These are phyloP conservation scores for Stachybotrys chlorohalonatus DNA, from an alignment of 2,329 filamentous ascomycete genomes.

Conservation along the genomic window DNA sequence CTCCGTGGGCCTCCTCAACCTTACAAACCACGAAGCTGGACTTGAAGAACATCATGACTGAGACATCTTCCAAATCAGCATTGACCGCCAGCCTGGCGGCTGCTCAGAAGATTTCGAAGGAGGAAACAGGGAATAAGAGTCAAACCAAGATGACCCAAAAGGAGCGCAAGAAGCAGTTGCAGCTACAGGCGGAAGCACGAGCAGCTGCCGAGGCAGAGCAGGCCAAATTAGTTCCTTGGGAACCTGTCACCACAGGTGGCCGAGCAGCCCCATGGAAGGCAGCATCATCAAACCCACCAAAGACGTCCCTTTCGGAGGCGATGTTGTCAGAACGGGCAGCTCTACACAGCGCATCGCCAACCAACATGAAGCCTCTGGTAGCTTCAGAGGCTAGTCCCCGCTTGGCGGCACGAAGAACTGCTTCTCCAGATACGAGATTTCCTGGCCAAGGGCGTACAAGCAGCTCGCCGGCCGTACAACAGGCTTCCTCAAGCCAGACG, in stretches of 20 bases:
- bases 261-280: slow-evolving; percentile 59
- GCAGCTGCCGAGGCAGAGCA: slow-evolving; percentile 25
- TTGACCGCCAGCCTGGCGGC: slow-evolving; percentile 46
- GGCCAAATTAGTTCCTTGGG: slow-evolving; percentile 32
- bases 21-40: slow-evolving; percentile 57
- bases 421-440: slow-evolving; percentile 55
- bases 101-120: slow-evolving; percentile 34
- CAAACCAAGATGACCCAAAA: slow-evolving; percentile 74
- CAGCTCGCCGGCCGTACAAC: slow-evolving; percentile 19
- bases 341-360: slow-evolving; percentile 14
- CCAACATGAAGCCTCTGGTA: slow-evolving; percentile 31
- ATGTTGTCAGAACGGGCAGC: slow-evolving; percentile 22
- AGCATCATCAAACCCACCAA: slow-evolving; percentile 30
- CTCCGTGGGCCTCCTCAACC: slow-evolving; percentile 40
- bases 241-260: slow-evolving; percentile 26
- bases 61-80: slow-evolving; percentile 42
- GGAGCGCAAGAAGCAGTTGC: slow-evolving; percentile 77
- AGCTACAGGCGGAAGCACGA: slow-evolving; percentile 47
- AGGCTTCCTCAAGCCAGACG: slow-evolving; percentile 16
- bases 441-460: slow-evolving; percentile 42
- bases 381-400: slow-evolving; percentile 30
- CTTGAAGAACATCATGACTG: slow-evolving; percentile 67
- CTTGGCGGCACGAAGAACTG: slow-evolving; percentile 36
- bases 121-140: slow-evolving; percentile 24
- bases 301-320: slow-evolving; percentile 40